These are phyloP conservation scores for Tolypocladium endophyticum DNA, from an alignment of 2,329 filamentous ascomycete species.

Conservation along the genomic window DNA sequence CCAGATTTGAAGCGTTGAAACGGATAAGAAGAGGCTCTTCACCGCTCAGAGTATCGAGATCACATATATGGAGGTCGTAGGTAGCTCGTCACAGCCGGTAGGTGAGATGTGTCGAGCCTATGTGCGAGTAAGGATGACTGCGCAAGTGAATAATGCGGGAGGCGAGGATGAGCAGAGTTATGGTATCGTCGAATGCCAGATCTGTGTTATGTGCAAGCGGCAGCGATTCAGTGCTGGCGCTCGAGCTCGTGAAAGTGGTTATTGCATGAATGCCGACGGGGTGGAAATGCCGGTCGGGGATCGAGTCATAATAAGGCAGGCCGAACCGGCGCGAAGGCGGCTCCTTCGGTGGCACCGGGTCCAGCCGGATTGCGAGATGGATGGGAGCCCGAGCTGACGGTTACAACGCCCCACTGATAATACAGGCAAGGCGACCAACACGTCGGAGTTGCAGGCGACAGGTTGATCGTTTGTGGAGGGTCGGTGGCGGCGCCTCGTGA, in stretches of 20 bases:
- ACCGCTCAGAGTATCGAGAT: not conserved
- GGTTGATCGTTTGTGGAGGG: not conserved
- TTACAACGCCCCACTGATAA: not conserved
- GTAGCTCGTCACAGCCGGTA: not conserved
- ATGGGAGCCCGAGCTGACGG: not conserved
- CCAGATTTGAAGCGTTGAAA: not conserved
- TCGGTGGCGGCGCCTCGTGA: not conserved
- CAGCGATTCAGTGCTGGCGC: not conserved
- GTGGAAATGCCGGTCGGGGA: not conserved
- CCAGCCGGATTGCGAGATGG: constrained; percentile 3
- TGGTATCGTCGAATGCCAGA: not conserved
- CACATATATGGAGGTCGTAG: not conserved
- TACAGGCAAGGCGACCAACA: not conserved
- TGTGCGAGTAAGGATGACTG: not conserved
- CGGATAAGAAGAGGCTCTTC: not conserved
- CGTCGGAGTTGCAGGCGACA: not conserved
- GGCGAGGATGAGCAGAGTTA: not conserved
- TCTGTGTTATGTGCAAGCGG: not conserved
- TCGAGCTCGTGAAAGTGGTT: not conserved
- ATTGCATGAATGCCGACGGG: not conserved
- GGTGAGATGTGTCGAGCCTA: not conserved
- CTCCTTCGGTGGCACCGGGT: constrained; percentile 1
- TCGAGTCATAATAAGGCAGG: not conserved
- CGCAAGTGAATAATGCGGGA: not conserved
- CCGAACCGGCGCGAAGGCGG: not conserved